These are phyloP conservation scores for Ceratopteris richardii DNA, from an alignment of 75 land plant genomes.

Conservation along the genomic window DNA sequence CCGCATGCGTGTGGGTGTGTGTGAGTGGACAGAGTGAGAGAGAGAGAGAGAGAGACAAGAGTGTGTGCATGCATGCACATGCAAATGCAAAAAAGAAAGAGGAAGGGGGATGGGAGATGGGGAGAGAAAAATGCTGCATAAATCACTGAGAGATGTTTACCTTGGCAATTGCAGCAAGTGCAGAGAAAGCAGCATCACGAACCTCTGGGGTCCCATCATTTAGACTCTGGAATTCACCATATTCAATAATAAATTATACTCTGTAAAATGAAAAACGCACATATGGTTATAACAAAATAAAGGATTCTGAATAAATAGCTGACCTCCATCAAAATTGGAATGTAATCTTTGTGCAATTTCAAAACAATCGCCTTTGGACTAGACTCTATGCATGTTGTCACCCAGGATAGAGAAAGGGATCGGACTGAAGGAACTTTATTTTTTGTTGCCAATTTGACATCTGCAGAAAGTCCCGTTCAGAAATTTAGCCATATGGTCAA, in stretches of 20 bases:
- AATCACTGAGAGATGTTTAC: too few species aligned
- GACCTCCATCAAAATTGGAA: conserved; percentile 97
- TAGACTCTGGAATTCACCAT: too few species aligned
- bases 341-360: conserved; percentile 95
- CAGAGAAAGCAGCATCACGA: conserved; percentile 92
- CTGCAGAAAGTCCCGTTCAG: conserved; percentile 58
- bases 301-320: neutral
- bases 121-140: too few species aligned
- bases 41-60: too few species aligned
- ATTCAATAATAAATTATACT: conserved; percentile 4
- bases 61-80: too few species aligned
- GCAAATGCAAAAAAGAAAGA: too few species aligned
- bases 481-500: neutral
- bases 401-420: conserved; percentile 79
- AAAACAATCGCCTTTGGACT: conserved; percentile 72
- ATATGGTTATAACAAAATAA: neutral
- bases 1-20: too few species aligned
- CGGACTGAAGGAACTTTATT: conserved; percentile 98
- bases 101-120: too few species aligned
- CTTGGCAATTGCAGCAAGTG: conserved; percentile 94
- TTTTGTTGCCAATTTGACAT: conserved; percentile 80
- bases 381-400: conserved; percentile 86
- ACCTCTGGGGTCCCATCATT: conserved; percentile 98
- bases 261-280: neutral
- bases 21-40: too few species aligned